Conservation (phyloP, 805 yeast genomes). For the Starmerella sp. region DNA sequence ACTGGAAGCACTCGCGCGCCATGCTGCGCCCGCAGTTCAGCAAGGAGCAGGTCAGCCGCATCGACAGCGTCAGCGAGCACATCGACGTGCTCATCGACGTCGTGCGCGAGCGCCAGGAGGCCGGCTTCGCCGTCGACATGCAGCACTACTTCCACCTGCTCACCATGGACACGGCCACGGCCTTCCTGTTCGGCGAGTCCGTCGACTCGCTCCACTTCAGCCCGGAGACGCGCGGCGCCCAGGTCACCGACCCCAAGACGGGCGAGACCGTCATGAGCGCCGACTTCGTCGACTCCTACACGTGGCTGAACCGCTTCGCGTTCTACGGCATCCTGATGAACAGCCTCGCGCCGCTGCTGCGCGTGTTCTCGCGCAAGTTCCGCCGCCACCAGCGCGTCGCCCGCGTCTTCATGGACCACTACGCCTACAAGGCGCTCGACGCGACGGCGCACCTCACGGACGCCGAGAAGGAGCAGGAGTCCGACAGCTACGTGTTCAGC, state of each 20-base stretch:
- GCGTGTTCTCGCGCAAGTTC: conserved; percentile 24
- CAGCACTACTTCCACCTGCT: conserved; percentile 18
- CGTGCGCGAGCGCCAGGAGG: conserved; percentile 3
- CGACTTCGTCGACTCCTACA: conserved; percentile 22
- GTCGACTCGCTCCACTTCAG: conserved; percentile 10
- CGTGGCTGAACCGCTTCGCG: conserved; percentile 9
- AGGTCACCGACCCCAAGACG: conserved; percentile 1
- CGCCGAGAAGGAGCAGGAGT: conserved; percentile 1
- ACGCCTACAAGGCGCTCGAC: conserved; percentile 32
- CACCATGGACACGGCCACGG: conserved; percentile 26
- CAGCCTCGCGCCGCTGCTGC: conserved; percentile 6
- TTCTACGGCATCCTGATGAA: conserved; percentile 5
- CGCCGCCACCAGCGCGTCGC: conserved; percentile 27
- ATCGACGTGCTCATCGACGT: conserved; percentile 19
- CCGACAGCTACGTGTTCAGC: conserved; percentile 32
- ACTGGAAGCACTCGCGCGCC: conserved; percentile 31
- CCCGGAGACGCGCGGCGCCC: neutral
- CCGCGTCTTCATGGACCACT: conserved; percentile 31
- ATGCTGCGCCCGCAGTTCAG: conserved; percentile 31
- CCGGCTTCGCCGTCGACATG: conserved; percentile 13
- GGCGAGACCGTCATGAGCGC: conserved; percentile 19
- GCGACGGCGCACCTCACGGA: conserved; percentile 6
- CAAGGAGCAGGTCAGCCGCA: conserved; percentile 27
- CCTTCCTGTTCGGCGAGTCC: conserved; percentile 16
- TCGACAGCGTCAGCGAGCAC: conserved; percentile 24